Base-by-base conservation (phyloP, 164 flowering plant genomes). In the Hamamelis virginiana region DNA sequence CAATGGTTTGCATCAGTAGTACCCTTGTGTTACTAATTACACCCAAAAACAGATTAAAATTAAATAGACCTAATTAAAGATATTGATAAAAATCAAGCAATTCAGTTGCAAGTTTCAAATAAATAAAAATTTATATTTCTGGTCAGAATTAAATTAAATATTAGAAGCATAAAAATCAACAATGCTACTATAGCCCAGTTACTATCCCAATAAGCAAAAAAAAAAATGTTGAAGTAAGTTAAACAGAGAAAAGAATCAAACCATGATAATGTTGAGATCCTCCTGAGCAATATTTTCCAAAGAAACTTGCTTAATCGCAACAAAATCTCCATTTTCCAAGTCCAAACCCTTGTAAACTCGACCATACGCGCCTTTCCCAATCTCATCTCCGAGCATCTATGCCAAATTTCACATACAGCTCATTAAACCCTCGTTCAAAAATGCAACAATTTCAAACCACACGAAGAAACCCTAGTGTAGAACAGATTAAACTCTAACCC, bases 331-430 rank as follows among this genome's bases (percentile, higher is more conserved):
- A 88, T 96, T 93, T 75, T 90, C 96, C 97, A 93, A 84, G 78
- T 96, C 99, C 90, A 96, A 76, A 26, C 98, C 99, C 80, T 91
- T 91, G 81, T 96, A 96, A n/a, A 96, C 99, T 65, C 99, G 89
- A 50, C 97, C 99, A 73, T 91, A 96, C 0, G 98, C 99, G 61
- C 99, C 99, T 81, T 91, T 96, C 52, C 99, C 99, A 70, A 96
- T 96, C 80, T 96, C 99, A 90, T 96, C 97, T 22, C 98, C 98
- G 66, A 96, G 95, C 91, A 90, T 91, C 99, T 96, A 21, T 38
- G 66, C 69, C 66, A 33, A 33, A 33, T 33, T 33, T 33, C 14
- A 67, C 50, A 66, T 21, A 61, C 19, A 18, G 46, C 8, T 18
- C 14, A 43, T 14, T 45, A 69, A 50, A 43, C 28, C 64, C 26